Percentiles rank a stretch among this genome's conserved stretches.
Conservation (phyloP, 1,139 yeast species). For the Scheffersomyces illinoinensis region DNA sequence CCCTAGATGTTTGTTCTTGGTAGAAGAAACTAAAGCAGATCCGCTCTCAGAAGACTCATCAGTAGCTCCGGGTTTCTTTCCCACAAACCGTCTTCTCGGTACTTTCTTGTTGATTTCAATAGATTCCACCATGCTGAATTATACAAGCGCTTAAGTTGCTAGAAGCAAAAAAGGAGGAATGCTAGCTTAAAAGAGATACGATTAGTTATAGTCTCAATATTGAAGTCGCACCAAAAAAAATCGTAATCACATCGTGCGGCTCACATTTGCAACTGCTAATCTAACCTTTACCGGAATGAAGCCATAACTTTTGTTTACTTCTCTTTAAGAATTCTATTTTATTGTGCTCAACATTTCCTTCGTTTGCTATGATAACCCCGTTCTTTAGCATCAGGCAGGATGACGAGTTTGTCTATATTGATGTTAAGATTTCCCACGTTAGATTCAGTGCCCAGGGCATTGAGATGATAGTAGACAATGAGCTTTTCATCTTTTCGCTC, state of each 20-base stretch:
- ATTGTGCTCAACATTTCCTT: not conserved
- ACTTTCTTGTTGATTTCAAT: not conserved
- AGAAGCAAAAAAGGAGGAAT: not conserved
- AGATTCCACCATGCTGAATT: not conserved
- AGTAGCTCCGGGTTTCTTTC: constrained; percentile 18
- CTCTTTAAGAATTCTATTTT: not conserved
- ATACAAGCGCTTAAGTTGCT: not conserved
- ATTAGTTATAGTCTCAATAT: not conserved
- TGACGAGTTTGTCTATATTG: constrained; percentile 64
- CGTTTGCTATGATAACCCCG: constrained; percentile 75
- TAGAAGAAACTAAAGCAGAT: constrained; percentile 20
- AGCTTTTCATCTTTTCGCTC: constrained; percentile 77
- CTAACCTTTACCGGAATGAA: not conserved
- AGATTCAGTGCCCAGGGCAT: constrained; percentile 69
- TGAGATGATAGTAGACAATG: constrained; percentile 74
- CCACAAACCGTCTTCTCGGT: constrained; percentile 36
- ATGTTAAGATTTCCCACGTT: constrained; percentile 60
- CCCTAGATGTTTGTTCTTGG: constrained; percentile 37
- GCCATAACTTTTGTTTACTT: not conserved
- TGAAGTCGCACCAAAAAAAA: not conserved
- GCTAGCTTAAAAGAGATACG: too few species aligned
- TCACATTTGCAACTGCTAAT: not conserved
- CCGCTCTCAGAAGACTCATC: constrained; percentile 8
- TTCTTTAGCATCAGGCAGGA: constrained; percentile 75
- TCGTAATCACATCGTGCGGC: not conserved